Evolutionary conservation across 495 filamentous ascomycete genomes (phyloP), one percentile per base, ranked within the genome.

Genomic region (Aspergillus sclerotioniger): DNA sequence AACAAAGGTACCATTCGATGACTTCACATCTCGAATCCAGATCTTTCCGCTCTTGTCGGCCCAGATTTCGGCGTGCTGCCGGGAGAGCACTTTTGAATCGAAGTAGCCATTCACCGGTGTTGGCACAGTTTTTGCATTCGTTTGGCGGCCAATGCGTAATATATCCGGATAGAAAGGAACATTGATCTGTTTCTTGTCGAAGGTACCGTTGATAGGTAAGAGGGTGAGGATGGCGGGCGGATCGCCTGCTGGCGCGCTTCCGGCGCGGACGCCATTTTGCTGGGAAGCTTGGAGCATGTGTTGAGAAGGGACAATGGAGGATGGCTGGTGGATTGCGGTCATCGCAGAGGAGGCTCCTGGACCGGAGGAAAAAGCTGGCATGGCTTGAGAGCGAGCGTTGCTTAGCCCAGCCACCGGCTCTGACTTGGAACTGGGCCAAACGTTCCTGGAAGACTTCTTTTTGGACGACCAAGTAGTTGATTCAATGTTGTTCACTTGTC

Each of bases 1-100:
- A 53, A 98, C 92, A 71, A 98, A 98, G 0, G 94, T 98, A 41
- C 94, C 94, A 65, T 98, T 98, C 3, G 94, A 98, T 4, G 94
- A 98, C 70, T 96, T 98, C 61, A 98, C 88, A 74, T 98, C 94
- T 33, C 91, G 86, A 63, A 98, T 98, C 85, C 87, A 98, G 53
- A 98, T 86, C 67, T 94, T 96, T 13, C 94, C 93, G 60, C 80
- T 82, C 55, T 86, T 81, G 51, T 97, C 92, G 20, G 93, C 93
- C 90, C 91, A 98, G 16, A 98, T 84, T 61, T 98, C 94, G 15
- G 94, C 94, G 74, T 98, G 94, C 71, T 96, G 92, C 57, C 94
- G 81, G 33, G 93, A 97, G 13, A 98, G 82, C 35, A 98, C 94
- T 67, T 98, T 98, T 16, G 92, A 96, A 71, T 98, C 94, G 66